A percentile compares a stretch with the other conserved stretches of the same genome.
Evolutionary conservation across 768 basidiomycete species (phyloP).

Genomic region (Trametes cubensis): DNA sequence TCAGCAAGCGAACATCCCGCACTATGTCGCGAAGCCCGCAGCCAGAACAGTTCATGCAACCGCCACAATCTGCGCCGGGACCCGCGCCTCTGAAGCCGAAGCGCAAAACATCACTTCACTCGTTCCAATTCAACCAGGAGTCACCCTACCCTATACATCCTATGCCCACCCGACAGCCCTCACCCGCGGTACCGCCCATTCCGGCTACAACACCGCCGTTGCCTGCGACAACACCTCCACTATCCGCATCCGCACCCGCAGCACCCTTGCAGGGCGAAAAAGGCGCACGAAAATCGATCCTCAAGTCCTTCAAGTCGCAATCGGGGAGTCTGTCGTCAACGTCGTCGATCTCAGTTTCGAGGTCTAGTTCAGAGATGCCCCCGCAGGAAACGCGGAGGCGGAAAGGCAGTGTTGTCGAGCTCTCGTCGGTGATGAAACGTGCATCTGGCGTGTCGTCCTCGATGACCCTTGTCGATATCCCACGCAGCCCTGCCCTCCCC

Average conservation of each 20-base stretch:
- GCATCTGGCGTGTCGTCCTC: constrained; percentile 36
- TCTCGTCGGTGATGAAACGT: constrained; percentile 38
- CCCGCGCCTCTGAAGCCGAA: constrained; percentile 31
- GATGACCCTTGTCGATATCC: constrained; percentile 48
- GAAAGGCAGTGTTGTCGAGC: constrained; percentile 48
- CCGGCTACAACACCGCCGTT: constrained; percentile 27
- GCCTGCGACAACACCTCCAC: constrained; percentile 25
- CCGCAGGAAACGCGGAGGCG: constrained; percentile 42
- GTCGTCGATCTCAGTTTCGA: constrained; percentile 34
- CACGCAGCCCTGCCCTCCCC: constrained; percentile 64
- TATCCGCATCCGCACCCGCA: constrained; percentile 27
- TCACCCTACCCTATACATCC: constrained; percentile 60
- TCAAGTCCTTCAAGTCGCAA: constrained; percentile 64
- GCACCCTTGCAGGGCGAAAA: constrained; percentile 43
- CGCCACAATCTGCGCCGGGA: constrained; percentile 38
- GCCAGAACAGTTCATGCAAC: constrained; percentile 13
- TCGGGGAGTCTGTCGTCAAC: constrained; percentile 34
- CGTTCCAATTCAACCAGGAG: constrained; percentile 73
- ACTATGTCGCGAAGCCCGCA: constrained; percentile 22
- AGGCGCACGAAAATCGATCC: constrained; percentile 65
- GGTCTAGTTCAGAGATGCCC: constrained; percentile 38
- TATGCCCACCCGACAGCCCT: constrained; percentile 19
- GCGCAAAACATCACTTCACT: constrained; percentile 45
- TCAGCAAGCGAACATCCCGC: constrained; percentile 19
- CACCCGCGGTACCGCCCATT: constrained; percentile 27